Evolutionary conservation across 1,284 basidiomycete genomes (phyloP), one percentile per base, ranked within the genome.

Genomic region (Ceratobasidium theobromae): DNA sequence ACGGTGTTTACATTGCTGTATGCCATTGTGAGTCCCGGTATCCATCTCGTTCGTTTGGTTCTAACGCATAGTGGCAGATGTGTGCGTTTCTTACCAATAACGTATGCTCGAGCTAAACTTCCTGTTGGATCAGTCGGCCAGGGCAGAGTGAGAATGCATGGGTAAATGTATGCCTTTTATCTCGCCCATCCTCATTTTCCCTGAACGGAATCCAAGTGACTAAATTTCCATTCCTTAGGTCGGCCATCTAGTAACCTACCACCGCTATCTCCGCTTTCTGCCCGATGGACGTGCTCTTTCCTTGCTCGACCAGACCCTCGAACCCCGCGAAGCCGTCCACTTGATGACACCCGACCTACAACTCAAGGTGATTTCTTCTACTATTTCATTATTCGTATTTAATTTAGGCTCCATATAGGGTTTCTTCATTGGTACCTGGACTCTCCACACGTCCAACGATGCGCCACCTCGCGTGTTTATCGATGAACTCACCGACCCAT

Each of bases 1-100:
- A 95, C 70, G 93, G 93, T 3, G 86, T 93, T 16, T 95, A 95
- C 75, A 95, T 96, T 67, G 86, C 91, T 27, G 87, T 93, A 14
- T 95, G 92, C 73, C 92, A 94, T 74, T 95, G 76, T 78, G 70
- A 60, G 75, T 75, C 9, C 9, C 16, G 18, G 9, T 6, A 30
- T 1, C 8, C 1, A 21, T 25, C 33, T 12, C 32, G 23, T 1
- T 46, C 11, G 33, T 46, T 51, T 55, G 9, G 40, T 38, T 38
- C 27, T 46, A 46, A 23, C 45, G 30, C 30, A 41, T 58, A 16
- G 16, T 27, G n/a, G 12, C 30, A 67, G 66, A 91, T 71, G 79
- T 87, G 88, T 90, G 74, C 71, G 84, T 74, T 74, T 21, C 66
- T 48, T 58, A 67, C 55, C 54, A 23, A 9, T 48, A 14, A 41